phyloP scores from a whole-genome alignment of 2,329 filamentous ascomycete species.

The Paecilomyces fulvus region DNA sequence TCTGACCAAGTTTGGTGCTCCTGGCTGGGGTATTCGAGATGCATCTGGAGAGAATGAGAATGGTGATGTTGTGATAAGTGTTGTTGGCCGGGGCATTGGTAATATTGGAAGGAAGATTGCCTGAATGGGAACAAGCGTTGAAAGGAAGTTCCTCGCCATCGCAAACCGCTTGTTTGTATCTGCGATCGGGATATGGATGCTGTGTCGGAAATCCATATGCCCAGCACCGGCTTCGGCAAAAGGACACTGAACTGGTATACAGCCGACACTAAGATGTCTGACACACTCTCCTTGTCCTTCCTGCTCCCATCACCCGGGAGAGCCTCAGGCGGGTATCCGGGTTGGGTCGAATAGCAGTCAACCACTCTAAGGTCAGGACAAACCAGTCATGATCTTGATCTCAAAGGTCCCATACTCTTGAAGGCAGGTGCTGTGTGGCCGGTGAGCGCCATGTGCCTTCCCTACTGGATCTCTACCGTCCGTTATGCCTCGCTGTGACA shows the following conservation, averaged over 20 bases:
- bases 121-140: slow-evolving; percentile 25
- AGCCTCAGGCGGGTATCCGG: neutral
- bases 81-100: slow-evolving; percentile 87
- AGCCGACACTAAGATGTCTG: too few species aligned
- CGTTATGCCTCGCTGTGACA: neutral
- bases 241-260: neutral
- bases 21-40: slow-evolving; percentile 82
- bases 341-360: neutral
- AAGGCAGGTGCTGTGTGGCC: neutral
- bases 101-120: slow-evolving; percentile 90
- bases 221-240: neutral
- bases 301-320: neutral
- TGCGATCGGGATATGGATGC: neutral
- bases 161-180: neutral
- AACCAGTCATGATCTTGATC: neutral
- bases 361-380: neutral
- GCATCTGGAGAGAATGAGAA: slow-evolving; percentile 55
- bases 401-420: neutral
- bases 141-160: neutral
- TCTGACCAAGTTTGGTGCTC: slow-evolving; percentile 77
- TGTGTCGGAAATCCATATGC: neutral
- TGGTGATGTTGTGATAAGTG: slow-evolving; percentile 71
- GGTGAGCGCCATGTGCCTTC: neutral
- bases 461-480: neutral
- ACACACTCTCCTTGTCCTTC: neutral